phyloP scores from a whole-genome alignment of 1,284 basidiomycete species.

The Sporisorium graminicola region DNA sequence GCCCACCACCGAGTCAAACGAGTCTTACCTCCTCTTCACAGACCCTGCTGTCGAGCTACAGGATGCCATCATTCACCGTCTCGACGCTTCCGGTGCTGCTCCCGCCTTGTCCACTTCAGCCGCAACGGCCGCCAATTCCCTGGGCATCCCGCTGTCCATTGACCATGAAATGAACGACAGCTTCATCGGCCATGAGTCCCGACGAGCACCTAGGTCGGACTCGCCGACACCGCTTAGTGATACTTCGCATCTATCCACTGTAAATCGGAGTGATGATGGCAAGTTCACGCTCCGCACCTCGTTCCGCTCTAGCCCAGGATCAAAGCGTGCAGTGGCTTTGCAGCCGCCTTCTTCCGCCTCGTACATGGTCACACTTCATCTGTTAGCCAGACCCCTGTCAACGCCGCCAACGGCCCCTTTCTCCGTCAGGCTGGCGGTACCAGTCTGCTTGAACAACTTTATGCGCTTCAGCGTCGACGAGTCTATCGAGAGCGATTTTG shows the following conservation, averaged over 20 bases:
- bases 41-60: conserved; percentile 23
- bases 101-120: conserved; percentile 42
- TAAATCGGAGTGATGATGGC: conserved; percentile 15
- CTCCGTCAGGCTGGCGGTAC: conserved; percentile 29
- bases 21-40: conserved; percentile 12
- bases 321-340: conserved; percentile 1
- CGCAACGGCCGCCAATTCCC: conserved; percentile 28
- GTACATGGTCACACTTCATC: conserved; percentile 40
- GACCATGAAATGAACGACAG: conserved; percentile 33
- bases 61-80: conserved; percentile 30
- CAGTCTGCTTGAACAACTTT: conserved; percentile 44
- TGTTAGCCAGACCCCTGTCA: conserved; percentile 7
- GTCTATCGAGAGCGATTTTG: conserved; percentile 19
- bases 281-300: conserved; percentile 5
- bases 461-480: conserved; percentile 45
- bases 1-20: neutral
- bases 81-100: conserved; percentile 38
- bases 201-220: neutral
- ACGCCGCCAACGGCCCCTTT: conserved; percentile 25
- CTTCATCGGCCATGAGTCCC: conserved; percentile 21
- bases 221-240: neutral
- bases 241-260: conserved; percentile 10
- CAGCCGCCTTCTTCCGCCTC: neutral
- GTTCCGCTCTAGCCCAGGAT: conserved; percentile 13
- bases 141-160: conserved; percentile 41